phyloP scores from a whole-genome alignment of 78 protist species.

The Planoprotostelium fungivorum region DNA sequence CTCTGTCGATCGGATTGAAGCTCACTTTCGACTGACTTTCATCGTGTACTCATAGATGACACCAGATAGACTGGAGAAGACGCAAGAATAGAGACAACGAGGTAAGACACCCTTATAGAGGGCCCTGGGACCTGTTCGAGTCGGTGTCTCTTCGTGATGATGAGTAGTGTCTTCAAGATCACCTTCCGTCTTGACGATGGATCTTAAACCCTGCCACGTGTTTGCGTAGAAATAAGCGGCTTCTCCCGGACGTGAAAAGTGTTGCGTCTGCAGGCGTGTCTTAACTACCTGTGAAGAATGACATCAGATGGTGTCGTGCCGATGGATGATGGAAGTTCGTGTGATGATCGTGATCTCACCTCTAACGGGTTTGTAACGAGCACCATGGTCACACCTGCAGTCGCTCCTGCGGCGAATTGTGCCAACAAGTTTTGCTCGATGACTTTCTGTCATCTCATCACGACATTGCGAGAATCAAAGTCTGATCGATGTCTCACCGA shows the following conservation, averaged over 20 bases:
- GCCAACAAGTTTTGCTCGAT: neutral
- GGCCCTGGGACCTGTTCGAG: neutral
- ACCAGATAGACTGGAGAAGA: neutral
- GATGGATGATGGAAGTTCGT: too few species aligned
- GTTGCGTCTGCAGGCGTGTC: neutral
- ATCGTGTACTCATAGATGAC: neutral
- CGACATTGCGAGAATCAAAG: too few species aligned
- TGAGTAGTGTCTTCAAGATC: neutral
- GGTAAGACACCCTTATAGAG: neutral
- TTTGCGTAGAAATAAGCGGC: neutral
- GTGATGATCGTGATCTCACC: too few species aligned
- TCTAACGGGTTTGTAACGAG: neutral
- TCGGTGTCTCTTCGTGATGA: neutral
- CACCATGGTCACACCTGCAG: neutral
- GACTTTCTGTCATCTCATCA: too few species aligned
- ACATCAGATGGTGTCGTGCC: neutral
- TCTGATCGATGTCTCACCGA: too few species aligned
- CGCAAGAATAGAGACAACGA: neutral
- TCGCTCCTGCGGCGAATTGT: neutral
- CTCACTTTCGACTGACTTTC: neutral
- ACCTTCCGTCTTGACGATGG: neutral
- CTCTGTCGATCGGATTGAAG: too few species aligned
- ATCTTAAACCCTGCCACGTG: neutral
- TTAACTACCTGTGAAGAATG: neutral
- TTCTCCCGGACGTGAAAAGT: neutral